Evolutionary conservation across 352 stramenopile species (phyloP).

Genomic region (Phytophthora multivora): DNA sequence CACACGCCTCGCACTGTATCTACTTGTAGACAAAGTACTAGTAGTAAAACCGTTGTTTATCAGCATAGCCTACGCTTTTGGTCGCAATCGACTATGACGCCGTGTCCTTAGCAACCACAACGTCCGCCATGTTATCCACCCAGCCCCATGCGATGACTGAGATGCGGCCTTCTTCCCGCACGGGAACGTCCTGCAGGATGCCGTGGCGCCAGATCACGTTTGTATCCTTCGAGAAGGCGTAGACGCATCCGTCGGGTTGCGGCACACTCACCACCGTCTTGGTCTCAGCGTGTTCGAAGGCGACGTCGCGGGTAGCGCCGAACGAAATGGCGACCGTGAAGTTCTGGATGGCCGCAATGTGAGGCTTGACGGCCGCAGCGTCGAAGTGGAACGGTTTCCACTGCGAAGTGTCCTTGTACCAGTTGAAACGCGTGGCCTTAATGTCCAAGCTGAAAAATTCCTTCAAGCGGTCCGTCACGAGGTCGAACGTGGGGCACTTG

Average conservation of each 20-base stretch:
- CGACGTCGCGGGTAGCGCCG: conserved; percentile 89
- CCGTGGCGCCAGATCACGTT: conserved; percentile 95
- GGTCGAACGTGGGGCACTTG: conserved; percentile 79
- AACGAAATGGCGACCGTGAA: conserved; percentile 96
- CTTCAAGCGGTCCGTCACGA: conserved; percentile 81
- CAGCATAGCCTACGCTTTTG: background rate
- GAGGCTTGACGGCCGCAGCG: conserved; percentile 92
- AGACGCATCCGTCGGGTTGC: conserved; percentile 93
- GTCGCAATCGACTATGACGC: conserved; percentile 16
- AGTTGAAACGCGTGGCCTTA: conserved; percentile 95
- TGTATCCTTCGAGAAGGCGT: conserved; percentile 92
- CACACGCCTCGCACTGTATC: too few relatives aligned
- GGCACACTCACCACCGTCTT: conserved; percentile 92
- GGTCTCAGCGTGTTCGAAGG: conserved; percentile 88
- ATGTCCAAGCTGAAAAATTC: conserved; percentile 90
- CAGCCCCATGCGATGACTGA: conserved; percentile 94
- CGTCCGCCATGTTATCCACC: conserved; percentile 74
- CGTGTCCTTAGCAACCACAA: conserved; percentile 1
- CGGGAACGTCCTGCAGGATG: conserved; percentile 85
- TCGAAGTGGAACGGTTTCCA: conserved; percentile 96
- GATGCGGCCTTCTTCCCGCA: conserved; percentile 91
- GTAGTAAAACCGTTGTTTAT: conserved; percentile 9
- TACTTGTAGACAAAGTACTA: too few relatives aligned
- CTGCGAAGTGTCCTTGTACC: conserved; percentile 93
- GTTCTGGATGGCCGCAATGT: conserved; percentile 93